These are phyloP conservation scores for Zygosaccharomyces pseudobailii DNA, from an alignment of 1,139 yeast species.

Conservation along the genomic window DNA sequence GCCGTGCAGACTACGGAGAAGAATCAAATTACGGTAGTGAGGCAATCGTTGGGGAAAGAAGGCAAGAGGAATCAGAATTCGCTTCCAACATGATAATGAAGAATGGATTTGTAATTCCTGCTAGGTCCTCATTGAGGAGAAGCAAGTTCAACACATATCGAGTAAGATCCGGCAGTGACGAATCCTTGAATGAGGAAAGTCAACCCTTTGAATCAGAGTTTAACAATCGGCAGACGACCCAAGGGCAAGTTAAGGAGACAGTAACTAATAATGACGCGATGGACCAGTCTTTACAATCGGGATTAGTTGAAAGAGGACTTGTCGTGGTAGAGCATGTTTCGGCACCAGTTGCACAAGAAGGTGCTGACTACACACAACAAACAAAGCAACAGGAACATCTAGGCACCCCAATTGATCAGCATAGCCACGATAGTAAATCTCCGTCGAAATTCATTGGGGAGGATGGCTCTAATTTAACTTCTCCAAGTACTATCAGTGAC, in stretches of 20 bases:
- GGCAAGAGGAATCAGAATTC: conserved; percentile 16
- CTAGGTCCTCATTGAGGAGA: conserved; percentile 32
- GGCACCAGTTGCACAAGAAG: not conserved
- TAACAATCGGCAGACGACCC: not conserved
- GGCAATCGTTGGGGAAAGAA: not conserved
- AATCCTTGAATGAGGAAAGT: not conserved
- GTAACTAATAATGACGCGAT: not conserved
- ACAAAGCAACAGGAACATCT: not conserved
- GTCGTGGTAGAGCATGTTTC: not conserved
- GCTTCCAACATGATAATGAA: conserved; percentile 28
- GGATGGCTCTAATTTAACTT: conserved; percentile 6
- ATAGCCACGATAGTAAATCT: not conserved
- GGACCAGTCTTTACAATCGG: not conserved
- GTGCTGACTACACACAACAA: not conserved
- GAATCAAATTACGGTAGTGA: not conserved
- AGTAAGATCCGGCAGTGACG: conserved; percentile 12
- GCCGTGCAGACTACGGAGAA: not conserved
- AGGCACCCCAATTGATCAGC: not conserved
- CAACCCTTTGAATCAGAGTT: not conserved
- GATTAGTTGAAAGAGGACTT: not conserved
- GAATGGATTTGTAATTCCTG: conserved; percentile 28
- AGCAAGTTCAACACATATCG: conserved; percentile 29
- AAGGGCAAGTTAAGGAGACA: not conserved
- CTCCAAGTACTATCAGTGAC: conserved; percentile 24
- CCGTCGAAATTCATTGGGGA: conserved; percentile 4